Conservation (phyloP, 2,329 filamentous ascomycete species). For the Magnaporthiopsis rhizophila region DNA sequence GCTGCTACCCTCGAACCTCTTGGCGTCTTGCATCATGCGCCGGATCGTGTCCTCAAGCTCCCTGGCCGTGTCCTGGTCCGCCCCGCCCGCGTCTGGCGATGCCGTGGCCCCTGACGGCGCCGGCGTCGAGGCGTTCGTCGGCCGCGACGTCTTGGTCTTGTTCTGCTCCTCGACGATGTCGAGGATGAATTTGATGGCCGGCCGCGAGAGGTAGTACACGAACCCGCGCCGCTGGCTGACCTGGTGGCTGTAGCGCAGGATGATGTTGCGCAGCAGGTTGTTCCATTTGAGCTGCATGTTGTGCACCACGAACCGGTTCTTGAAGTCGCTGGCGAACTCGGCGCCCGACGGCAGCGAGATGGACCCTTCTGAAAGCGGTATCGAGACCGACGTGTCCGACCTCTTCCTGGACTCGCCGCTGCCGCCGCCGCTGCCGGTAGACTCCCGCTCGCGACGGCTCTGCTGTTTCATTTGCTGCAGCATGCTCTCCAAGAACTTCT, state of each 20-base stretch:
- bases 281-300: slow-evolving; percentile 99
- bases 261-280: slow-evolving; percentile 90
- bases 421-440: slow-evolving; percentile 16
- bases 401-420: slow-evolving; percentile 19
- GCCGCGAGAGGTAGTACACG: slow-evolving; percentile 92
- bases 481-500: slow-evolving; percentile 51
- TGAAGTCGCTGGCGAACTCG: slow-evolving; percentile 90
- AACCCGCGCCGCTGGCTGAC: slow-evolving; percentile 93
- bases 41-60: slow-evolving; percentile 80
- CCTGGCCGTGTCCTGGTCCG: slow-evolving; percentile 49
- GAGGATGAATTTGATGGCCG: slow-evolving; percentile 94
- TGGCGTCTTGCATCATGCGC: slow-evolving; percentile 75
- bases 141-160: slow-evolving; percentile 50
- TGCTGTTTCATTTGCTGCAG: slow-evolving; percentile 35
- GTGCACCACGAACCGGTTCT: slow-evolving; percentile 96
- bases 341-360: slow-evolving; percentile 62
- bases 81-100: slow-evolving; percentile 29
- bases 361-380: slow-evolving; percentile 35
- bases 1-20: slow-evolving; percentile 50
- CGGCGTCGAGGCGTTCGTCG: slow-evolving; percentile 9
- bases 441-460: slow-evolving; percentile 17
- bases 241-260: slow-evolving; percentile 94
- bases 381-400: slow-evolving; percentile 34
- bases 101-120: slow-evolving; percentile 3
- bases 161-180: slow-evolving; percentile 95